phyloP scores from a whole-genome alignment of 192 early-diverging fungal genomes.

The Geranomyces variabilis region DNA sequence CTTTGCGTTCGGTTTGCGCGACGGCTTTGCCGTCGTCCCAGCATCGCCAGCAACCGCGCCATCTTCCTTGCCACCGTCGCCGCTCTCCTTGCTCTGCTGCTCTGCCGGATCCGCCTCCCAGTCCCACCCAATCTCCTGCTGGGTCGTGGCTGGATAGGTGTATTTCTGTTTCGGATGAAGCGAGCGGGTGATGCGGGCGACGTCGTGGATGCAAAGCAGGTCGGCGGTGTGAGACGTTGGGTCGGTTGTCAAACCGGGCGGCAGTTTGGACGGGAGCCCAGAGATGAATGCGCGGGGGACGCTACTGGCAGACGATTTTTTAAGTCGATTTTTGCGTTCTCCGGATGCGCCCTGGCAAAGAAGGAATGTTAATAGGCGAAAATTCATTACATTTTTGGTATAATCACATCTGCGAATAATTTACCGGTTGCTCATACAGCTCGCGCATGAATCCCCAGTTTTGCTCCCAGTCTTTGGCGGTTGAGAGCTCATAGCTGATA shows the following conservation, averaged over 20 bases:
- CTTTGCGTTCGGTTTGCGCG: background rate
- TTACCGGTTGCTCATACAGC: conserved; percentile 29
- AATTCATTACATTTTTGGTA: background rate
- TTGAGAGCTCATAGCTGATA: conserved; percentile 51
- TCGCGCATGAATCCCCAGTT: conserved; percentile 60
- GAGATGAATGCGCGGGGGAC: conserved; percentile 31
- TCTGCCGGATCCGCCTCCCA: conserved; percentile 34
- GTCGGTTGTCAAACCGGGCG: conserved; percentile 43
- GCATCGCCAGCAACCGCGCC: background rate
- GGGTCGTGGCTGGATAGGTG: conserved; percentile 50
- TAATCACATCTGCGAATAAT: background rate
- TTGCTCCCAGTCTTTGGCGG: conserved; percentile 54
- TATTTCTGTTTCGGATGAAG: conserved; percentile 52
- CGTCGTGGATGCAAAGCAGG: conserved; percentile 46
- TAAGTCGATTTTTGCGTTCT: background rate
- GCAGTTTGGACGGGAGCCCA: conserved; percentile 54
- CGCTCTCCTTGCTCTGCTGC: background rate
- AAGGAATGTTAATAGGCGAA: no score
- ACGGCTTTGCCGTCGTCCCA: background rate
- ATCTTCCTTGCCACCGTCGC: background rate
- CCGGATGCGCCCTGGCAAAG: background rate
- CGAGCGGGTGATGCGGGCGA: conserved; percentile 44
- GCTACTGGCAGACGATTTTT: background rate
- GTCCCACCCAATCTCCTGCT: conserved; percentile 52
- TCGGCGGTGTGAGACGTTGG: conserved; percentile 43